Percentiles rank a stretch among this genome's conserved stretches.
Conservation (phyloP, 2,329 filamentous ascomycete species). For the Trichophyton schoenleinii region DNA sequence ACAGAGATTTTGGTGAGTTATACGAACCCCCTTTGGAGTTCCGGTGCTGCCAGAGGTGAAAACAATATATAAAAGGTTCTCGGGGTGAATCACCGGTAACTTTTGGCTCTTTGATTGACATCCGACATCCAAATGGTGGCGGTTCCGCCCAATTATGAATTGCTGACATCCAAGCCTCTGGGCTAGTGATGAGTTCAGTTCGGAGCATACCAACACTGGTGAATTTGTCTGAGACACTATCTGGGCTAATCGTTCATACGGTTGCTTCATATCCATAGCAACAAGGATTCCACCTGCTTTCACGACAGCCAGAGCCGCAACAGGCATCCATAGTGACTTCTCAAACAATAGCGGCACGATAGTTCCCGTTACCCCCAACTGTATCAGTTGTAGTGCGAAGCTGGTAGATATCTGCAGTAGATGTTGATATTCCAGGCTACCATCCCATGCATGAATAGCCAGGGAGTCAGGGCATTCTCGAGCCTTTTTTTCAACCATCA, state of each 20-base stretch:
- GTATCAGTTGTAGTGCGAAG: conserved; percentile 18
- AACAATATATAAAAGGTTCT: conserved; percentile 36
- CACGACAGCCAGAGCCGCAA: conserved; percentile 19
- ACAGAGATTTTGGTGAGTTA: conserved; percentile 61
- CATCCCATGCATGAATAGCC: conserved; percentile 17
- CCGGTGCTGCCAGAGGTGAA: conserved; percentile 57
- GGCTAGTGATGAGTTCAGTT: neutral
- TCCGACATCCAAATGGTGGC: neutral
- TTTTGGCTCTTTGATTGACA: neutral
- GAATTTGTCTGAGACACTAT: conserved; percentile 13
- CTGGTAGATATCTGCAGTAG: conserved; percentile 14
- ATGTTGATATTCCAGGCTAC: conserved; percentile 10
- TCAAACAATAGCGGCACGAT: conserved; percentile 20
- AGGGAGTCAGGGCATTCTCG: conserved; percentile 1
- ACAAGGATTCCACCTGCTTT: conserved; percentile 20
- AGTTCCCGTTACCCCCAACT: conserved; percentile 18
- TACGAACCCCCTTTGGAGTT: conserved; percentile 51
- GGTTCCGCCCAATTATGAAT: neutral
- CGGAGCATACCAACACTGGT: conserved; percentile 8
- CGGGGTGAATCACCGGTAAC: conserved; percentile 10
- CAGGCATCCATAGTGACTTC: conserved; percentile 21
- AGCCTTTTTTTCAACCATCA: neutral
- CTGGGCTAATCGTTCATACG: conserved; percentile 22
- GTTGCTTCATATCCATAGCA: conserved; percentile 19
- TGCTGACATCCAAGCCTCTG: neutral